A percentile compares a stretch with the other conserved stretches of the same genome.
Conservation (phyloP, 176 grass and related monocot species). For the maize (Zea mays) region DNA sequence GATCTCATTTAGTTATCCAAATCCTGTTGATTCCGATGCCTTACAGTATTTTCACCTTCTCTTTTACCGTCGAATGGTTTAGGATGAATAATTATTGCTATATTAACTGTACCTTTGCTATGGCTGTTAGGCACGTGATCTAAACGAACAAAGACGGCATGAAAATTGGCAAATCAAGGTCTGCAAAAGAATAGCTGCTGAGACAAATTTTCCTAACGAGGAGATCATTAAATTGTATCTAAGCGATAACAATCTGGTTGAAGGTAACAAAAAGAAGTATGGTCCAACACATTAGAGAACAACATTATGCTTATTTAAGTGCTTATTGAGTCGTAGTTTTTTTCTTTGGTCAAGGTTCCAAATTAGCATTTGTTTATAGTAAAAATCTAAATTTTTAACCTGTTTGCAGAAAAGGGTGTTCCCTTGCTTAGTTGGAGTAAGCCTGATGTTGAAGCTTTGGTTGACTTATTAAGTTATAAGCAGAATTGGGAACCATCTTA, state of each 20-base stretch:
- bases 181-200: slow-evolving; percentile 71
- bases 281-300: neutral
- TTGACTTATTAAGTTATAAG: slow-evolving; percentile 72
- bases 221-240: slow-evolving; percentile 91
- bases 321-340: neutral
- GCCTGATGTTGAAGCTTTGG: slow-evolving; percentile 68
- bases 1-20: neutral
- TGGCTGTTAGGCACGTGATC: slow-evolving; percentile 50
- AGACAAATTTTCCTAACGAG: slow-evolving; percentile 83
- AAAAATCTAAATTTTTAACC: neutral
- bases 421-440: slow-evolving; percentile 64
- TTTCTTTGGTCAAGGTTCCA: neutral
- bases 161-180: slow-evolving; percentile 91
- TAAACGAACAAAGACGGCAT: slow-evolving; percentile 62
- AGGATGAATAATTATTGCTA: neutral
- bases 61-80: slow-evolving; percentile 22
- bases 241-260: slow-evolving; percentile 55
- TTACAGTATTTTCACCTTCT: slow-evolving; percentile 15
- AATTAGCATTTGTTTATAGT: neutral
- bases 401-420: slow-evolving; percentile 61
- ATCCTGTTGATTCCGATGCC: slow-evolving; percentile 14
- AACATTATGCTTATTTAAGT: neutral
- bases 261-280: slow-evolving; percentile 43
- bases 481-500: slow-evolving; percentile 87
- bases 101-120: slow-evolving; percentile 30